Base-by-base conservation (phyloP, 352 stramenopile genomes). In the Phytophthora podocarpi region DNA sequence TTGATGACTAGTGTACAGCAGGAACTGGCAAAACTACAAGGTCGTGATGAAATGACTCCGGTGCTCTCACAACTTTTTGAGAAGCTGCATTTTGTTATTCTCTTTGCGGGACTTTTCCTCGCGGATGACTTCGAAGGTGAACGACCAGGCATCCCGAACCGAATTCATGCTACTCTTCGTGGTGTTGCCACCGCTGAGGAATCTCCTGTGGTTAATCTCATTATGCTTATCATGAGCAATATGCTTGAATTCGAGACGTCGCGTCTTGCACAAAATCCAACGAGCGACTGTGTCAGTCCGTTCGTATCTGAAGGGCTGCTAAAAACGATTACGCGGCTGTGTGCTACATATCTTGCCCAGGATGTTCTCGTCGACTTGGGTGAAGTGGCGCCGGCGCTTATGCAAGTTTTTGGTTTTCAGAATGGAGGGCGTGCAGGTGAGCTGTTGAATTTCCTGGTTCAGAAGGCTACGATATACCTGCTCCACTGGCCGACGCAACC, bases 401-500 rank as follows among this genome's bases (percentile, higher is more conserved):
- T 81, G 6, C 76, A 93, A 53, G 71, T 89, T 27, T 92, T 94
- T 71, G 82, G 71, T 1, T 79, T 84, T 42, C 70, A 91, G 13
- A 60, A 74, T 20, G 76, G 76, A 24, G 81, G 80, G 2, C 74
- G 72, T 35, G 83, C 72, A 0, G 61, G 61, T 2, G 78, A 92
- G 30, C 52, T 96, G 8, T 60, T 93, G 13, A 80, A 80, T 40
- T 91, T 96, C 34, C 63, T 94, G 13, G 69, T 93, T 1, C 72
- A 93, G 50, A 73, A 88, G 36, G 70, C 69, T 31, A 87, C 78
- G 5, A 46, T 85, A 20, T 96, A 94, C 35, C 46, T 96, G 31
- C 71, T 91, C 30, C 76, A 93, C 59, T 96, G 87, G 87, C 78
- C 86, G 0, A 93, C 85, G 1, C 83, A 96, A 24, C 85, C 87